These are phyloP conservation scores for Nakaseomyces glabratus DNA, from an alignment of 1,139 yeast species.

Conservation along the genomic window DNA sequence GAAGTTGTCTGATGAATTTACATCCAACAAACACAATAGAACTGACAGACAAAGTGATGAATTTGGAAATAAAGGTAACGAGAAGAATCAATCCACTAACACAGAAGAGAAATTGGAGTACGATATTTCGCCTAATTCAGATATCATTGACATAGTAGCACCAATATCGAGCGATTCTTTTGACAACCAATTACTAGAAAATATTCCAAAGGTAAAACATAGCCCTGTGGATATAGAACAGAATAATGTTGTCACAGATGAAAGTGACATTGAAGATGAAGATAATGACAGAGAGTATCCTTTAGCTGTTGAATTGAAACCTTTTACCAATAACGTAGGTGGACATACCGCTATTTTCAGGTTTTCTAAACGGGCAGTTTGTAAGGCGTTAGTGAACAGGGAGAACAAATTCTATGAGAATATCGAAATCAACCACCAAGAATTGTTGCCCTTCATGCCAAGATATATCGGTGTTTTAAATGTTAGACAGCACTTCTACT, in stretches of 20 bases:
- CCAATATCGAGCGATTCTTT: neutral
- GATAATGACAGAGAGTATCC: slow-evolving; percentile 40
- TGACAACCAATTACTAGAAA: neutral
- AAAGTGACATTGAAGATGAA: slow-evolving; percentile 17
- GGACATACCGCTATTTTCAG: slow-evolving; percentile 97
- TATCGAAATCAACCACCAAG: slow-evolving; percentile 69
- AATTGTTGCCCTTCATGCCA: slow-evolving; percentile 78
- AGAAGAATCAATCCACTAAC: slow-evolving; percentile 8
- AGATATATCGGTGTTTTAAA: slow-evolving; percentile 87
- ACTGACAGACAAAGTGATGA: slow-evolving; percentile 9
- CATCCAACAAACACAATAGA: neutral
- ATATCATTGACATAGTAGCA: slow-evolving; percentile 2
- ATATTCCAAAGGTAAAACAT: slow-evolving; percentile 3
- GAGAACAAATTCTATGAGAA: slow-evolving; percentile 90
- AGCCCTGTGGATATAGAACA: slow-evolving; percentile 4
- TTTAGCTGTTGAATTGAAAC: slow-evolving; percentile 74
- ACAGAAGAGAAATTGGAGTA: neutral
- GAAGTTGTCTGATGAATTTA: neutral
- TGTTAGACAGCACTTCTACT: slow-evolving; percentile 52
- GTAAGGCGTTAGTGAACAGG: slow-evolving; percentile 82
- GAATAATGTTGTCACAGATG: slow-evolving; percentile 9
- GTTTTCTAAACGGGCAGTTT: slow-evolving; percentile 87
- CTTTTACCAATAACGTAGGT: slow-evolving; percentile 88
- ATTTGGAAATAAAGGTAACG: neutral
- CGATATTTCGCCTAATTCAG: slow-evolving; percentile 3